Percentiles rank a stretch among this genome's conserved stretches.
Conservation (phyloP, 495 filamentous ascomycete genomes). For the Penicillium mononematosum region DNA sequence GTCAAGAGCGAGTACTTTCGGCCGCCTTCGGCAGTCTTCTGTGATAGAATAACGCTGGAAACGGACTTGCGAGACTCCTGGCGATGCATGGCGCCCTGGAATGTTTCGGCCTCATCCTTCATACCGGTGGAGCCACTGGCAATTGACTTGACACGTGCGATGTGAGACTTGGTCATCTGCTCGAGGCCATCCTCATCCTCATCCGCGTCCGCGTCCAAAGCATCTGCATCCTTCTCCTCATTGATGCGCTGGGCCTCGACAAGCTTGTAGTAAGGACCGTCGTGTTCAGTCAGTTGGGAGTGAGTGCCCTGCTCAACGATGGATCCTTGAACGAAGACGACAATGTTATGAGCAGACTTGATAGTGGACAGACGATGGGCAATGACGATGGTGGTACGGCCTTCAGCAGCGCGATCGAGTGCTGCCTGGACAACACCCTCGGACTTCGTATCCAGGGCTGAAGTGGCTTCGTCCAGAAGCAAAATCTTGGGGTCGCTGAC, state of each 20-base stretch:
- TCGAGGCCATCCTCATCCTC: slow-evolving; percentile 34
- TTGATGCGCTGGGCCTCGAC: slow-evolving; percentile 80
- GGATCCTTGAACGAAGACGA: slow-evolving; percentile 79
- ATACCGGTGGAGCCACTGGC: slow-evolving; percentile 25
- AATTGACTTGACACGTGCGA: slow-evolving; percentile 33
- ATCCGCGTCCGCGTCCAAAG: slow-evolving; percentile 32
- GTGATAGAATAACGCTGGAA: slow-evolving; percentile 68
- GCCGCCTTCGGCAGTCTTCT: slow-evolving; percentile 44
- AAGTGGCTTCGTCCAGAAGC: slow-evolving; percentile 91
- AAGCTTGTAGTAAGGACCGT: slow-evolving; percentile 68
- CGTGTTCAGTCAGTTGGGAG: slow-evolving; percentile 59
- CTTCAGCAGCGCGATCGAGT: slow-evolving; percentile 79
- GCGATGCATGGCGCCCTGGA: slow-evolving; percentile 37
- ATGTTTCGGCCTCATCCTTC: slow-evolving; percentile 26
- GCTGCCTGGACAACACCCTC: slow-evolving; percentile 95
- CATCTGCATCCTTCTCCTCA: slow-evolving; percentile 57
- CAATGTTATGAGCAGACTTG: slow-evolving; percentile 90
- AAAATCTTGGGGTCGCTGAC: slow-evolving; percentile 95
- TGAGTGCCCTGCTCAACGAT: slow-evolving; percentile 92
- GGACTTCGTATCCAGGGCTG: slow-evolving; percentile 90
- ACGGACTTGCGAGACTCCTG: slow-evolving; percentile 65
- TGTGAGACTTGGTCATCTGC: slow-evolving; percentile 22
- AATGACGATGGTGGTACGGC: slow-evolving; percentile 95
- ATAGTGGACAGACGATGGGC: slow-evolving; percentile 94
- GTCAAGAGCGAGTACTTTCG: slow-evolving; percentile 74